A percentile compares a stretch with the other conserved stretches of the same genome.
Evolutionary conservation across 305 asterid species (phyloP).

Genomic region (Fraxinus platypoda): DNA sequence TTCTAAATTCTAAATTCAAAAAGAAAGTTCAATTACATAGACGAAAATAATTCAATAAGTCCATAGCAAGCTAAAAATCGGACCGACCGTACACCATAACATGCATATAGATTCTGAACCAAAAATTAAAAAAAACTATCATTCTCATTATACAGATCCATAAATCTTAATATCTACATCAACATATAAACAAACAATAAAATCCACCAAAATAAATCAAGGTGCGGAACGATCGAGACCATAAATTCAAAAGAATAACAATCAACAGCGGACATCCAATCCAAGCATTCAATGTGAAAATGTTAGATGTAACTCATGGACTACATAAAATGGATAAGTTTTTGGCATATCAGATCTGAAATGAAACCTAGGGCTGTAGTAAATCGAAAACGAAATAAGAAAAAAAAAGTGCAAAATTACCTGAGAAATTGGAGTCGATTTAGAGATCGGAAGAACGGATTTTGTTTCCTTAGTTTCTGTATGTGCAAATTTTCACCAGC

Average conservation of each 20-base stretch:
- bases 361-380: background rate
- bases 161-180: background rate
- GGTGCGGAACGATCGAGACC: background rate
- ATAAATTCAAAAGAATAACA: background rate
- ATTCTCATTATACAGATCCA: background rate
- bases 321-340: background rate
- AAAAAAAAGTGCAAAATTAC: background rate
- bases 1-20: background rate
- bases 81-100: background rate
- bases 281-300: background rate
- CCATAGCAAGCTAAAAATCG: background rate
- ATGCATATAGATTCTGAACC: background rate
- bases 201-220: background rate
- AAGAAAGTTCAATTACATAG: background rate
- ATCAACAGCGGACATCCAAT: background rate
- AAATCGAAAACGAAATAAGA: background rate
- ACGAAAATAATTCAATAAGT: background rate
- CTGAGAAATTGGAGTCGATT: background rate
- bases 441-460: background rate
- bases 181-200: background rate
- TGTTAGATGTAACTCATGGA: background rate
- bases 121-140: background rate
- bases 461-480: background rate
- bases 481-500: background rate
- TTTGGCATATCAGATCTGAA: background rate